phyloP scores from a whole-genome alignment of 129 eudicot species.

The Heracleum sosnowskyi region DNA sequence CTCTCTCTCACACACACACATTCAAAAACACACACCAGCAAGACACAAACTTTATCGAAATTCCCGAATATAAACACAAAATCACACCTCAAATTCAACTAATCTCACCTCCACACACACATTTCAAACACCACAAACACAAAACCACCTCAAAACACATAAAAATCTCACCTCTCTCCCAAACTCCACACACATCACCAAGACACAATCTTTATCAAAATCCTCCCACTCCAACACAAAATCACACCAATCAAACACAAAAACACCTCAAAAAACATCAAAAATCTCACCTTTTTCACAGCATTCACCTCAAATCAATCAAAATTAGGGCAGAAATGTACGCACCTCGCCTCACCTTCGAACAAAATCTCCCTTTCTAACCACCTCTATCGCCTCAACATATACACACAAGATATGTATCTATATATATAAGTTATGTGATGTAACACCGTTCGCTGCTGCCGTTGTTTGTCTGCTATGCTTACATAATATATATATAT shows the following conservation, averaged over 20 bases:
- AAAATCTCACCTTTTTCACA: conserved; percentile 21
- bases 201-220: conserved; percentile 16
- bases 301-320: conserved; percentile 11
- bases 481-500: background rate
- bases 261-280: background rate
- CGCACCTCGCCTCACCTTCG: background rate
- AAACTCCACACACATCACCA: background rate
- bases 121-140: background rate
- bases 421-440: background rate
- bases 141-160: background rate
- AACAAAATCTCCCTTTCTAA: background rate
- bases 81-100: background rate
- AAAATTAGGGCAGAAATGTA: conserved; percentile 3
- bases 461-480: background rate
- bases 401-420: background rate
- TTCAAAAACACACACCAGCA: background rate
- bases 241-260: background rate
- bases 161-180: background rate
- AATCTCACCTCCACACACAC: too few species aligned
- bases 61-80: background rate
- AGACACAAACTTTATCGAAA: conserved; percentile 17
- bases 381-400: background rate
- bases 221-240: background rate
- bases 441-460: background rate
- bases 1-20: background rate